Percentiles rank a stretch among this genome's conserved stretches.
These are phyloP conservation scores for Santalum album DNA, from an alignment of 164 flowering plant species.

Conservation along the genomic window DNA sequence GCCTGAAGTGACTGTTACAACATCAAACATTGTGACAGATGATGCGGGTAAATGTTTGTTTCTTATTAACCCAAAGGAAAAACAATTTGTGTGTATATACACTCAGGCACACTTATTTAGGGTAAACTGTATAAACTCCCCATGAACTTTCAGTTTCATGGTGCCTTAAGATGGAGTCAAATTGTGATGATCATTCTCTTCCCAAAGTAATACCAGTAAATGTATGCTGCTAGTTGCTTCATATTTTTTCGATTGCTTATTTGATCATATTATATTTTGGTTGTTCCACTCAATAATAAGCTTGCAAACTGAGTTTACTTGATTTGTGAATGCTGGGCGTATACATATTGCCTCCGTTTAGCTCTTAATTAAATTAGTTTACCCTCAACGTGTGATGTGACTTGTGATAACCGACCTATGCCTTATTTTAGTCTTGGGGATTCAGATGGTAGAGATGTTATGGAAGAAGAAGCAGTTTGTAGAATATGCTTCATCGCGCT, in stretches of 20 bases:
- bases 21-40: conserved; percentile 12
- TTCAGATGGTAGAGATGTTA: conserved; percentile 53
- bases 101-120: too few species aligned
- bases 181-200: too few species aligned
- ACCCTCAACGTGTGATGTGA: not conserved
- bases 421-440: conserved; percentile 28
- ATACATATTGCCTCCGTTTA: not conserved
- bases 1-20: conserved; percentile 12
- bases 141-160: too few species aligned
- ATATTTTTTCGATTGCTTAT: not conserved
- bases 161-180: too few species aligned
- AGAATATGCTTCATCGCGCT: conserved; percentile 59
- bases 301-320: not conserved
- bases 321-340: not conserved
- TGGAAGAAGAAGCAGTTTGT: conserved; percentile 72
- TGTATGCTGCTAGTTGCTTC: too few species aligned
- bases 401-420: conserved; percentile 21
- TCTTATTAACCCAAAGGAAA: not conserved
- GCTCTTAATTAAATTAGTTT: not conserved
- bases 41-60: conserved; percentile 21
- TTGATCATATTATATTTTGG: not conserved
- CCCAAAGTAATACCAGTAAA: too few species aligned
- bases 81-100: too few species aligned
- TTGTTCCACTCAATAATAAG: not conserved
- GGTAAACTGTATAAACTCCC: too few species aligned